Conservation (phyloP, 78 protist genomes). For the Dictyostelium intermedium region DNA sequence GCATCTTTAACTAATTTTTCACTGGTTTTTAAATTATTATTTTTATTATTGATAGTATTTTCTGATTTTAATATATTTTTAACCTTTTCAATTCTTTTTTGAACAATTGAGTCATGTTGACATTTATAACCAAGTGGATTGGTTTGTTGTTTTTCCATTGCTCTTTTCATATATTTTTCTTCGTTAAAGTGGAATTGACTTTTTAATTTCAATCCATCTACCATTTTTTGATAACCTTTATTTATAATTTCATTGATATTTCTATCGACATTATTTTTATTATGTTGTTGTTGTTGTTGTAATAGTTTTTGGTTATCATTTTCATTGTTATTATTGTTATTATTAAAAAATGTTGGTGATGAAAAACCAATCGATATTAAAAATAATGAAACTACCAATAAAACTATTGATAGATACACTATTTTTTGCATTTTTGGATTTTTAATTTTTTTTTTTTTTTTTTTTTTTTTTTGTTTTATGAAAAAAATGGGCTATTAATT, state of each 20-base stretch:
- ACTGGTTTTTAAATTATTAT: not conserved
- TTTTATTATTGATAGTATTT: not conserved
- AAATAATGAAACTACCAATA: conserved; percentile 12
- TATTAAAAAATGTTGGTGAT: not conserved
- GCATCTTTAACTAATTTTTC: not conserved
- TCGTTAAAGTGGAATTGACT: not conserved
- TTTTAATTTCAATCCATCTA: conserved; percentile 12
- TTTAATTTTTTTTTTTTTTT: not conserved
- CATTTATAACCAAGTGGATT: not conserved
- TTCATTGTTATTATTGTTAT: not conserved
- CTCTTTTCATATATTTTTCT: conserved; percentile 18
- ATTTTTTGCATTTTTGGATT: not conserved
- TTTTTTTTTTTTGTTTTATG: not conserved
- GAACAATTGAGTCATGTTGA: conserved; percentile 12
- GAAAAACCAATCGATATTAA: conserved; percentile 8
- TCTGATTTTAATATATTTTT: not conserved
- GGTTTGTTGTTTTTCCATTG: not conserved
- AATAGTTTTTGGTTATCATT: not conserved
- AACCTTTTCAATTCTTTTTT: not conserved
- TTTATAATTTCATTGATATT: not conserved
- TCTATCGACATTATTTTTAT: not conserved
- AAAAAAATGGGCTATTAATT: not conserved
- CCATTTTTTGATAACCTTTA: not conserved
- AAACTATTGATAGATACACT: not conserved
- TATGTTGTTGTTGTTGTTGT: not conserved